A percentile compares a stretch with the other conserved stretches of the same genome.
Evolutionary conservation across 306 rosid genomes (phyloP).

Genomic region (Prunus padus): DNA sequence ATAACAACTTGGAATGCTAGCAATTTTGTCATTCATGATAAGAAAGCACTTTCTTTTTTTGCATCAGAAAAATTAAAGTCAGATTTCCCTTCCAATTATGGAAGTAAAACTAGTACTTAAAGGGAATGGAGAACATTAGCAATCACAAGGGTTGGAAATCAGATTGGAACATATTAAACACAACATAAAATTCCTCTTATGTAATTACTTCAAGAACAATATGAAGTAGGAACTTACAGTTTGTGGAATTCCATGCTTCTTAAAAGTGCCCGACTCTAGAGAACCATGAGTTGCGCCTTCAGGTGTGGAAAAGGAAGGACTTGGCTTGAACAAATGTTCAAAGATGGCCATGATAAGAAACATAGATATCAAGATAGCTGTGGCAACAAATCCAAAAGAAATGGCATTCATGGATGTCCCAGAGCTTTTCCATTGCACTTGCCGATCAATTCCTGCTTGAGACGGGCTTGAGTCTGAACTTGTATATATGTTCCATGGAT

Average conservation of each 20-base stretch:
- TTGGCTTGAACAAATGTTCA: constrained; percentile 82
- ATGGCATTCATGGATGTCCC: constrained; percentile 92
- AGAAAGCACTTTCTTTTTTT: too few relatives aligned
- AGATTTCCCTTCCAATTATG: too few relatives aligned
- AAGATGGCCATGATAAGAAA: constrained; percentile 93
- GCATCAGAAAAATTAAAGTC: too few relatives aligned
- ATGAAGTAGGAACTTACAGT: constrained; percentile 45
- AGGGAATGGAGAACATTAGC: too few relatives aligned
- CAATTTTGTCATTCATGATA: too few relatives aligned
- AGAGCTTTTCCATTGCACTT: constrained; percentile 68
- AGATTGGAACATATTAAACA: too few relatives aligned
- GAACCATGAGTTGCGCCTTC: constrained; percentile 39
- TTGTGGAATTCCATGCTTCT: constrained; percentile 49
- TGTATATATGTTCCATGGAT: constrained; percentile 65
- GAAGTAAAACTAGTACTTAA: background rate
- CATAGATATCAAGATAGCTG: constrained; percentile 90
- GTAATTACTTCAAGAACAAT: background rate
- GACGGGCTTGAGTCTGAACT: constrained; percentile 55
- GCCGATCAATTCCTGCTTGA: constrained; percentile 51
- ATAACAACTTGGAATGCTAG: too few relatives aligned
- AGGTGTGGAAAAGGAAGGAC: constrained; percentile 54
- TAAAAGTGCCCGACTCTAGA: constrained; percentile 36
- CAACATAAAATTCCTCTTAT: background rate
- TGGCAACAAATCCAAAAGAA: constrained; percentile 91
- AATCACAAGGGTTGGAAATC: too few relatives aligned